Evolutionary conservation across 495 filamentous ascomycete species (phyloP), one percentile per base, ranked within the genome.

Genomic region (Mycothermus thermophilus): DNA sequence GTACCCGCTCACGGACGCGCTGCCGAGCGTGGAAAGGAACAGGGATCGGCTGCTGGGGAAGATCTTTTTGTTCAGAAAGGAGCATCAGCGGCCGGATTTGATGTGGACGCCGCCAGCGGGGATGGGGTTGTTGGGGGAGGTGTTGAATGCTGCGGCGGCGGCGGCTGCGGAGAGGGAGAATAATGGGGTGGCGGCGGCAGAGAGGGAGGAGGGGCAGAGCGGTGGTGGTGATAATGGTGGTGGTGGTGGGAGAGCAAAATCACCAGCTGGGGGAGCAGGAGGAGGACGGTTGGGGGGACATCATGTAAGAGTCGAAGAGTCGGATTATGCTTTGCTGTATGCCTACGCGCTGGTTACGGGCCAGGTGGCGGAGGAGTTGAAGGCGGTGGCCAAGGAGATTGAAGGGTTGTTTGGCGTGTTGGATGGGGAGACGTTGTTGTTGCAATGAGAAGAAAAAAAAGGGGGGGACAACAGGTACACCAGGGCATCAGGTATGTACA

Each of bases 31-130:
- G 16, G 70, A 79, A 15, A 74, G 84, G 52, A 73, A 76, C 15
- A 63, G 90, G 19, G 88, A 96, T 48, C 64, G 83, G 35, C 56
- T 96, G 27, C 65, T 97, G n/a, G 83, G 83, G 8, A 88, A 84
- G 57, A 78, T 94, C 24, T 93, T 85, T 42, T 74, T 75, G 43
- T 95, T 86, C 55, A 64, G 87, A 19, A 77, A 78, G 48, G 70
- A 77, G 35, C 70, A 69, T n/a, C 66, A 44, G 14, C 38, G n/a
- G n/a, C n/a, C n/a, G n/a, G n/a, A n/a, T n/a, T 51, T 21, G 9
- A 25, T 48, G 4, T 54, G 30, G 42, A 47, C 38, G 19, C 18
- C 37, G 12, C n/a, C 53, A 32, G 56, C 8, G 24, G 9, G 3
- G 32, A 23, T 5, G 25, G 10, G 1, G 35, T 17, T 1, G 19